Base-by-base conservation (phyloP, 2,329 filamentous ascomycete genomes). In the Peltaster fructicola region DNA sequence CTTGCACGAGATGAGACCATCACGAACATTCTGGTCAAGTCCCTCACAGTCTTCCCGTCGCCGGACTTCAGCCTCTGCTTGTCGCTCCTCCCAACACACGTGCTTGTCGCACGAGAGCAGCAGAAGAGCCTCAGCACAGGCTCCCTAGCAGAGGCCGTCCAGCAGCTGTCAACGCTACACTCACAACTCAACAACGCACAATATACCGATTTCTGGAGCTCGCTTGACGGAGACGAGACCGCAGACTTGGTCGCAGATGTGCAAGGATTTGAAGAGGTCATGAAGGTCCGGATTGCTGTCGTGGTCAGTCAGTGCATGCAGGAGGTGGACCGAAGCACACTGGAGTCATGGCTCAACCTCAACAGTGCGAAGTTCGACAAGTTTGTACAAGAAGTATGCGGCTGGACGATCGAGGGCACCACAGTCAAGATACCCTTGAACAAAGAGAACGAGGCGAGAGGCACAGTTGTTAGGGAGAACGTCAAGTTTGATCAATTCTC, bases 11-110 rank as follows among this genome's bases (percentile, higher is more conserved):
- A 92, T 50, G 88, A 98, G 57, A 81, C 85, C 48, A 82, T 88
- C 56, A 95, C 88, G 65, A 95, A 95, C 68, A 78, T 95, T 60
- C 81, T 98, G 53, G 84, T 91, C 64, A 98, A 95, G 66, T 69
- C 84, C 40, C 73, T 98, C 51, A 92, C 85, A 41, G 79, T 92
- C 59, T 98, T 98, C 65, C 88, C 88, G 37, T 84, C 79, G 11
- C 73, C 88, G 21, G 84, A 95, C 56, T 98, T 95, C 71, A 75
- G 73, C 43, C 80, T 95, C 44, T 77, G 78, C 45, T 74, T 98
- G 34, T 80, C 91, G 50, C 80, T 98, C 38, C 82, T 98, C 47
- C 81, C 82, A 36, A 76, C 85, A 22, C 72, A 84, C 50, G 68
- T 77, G 36, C 69, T 82, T 37, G 66, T 66, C 16, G 21, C 9